These are phyloP conservation scores for Thraustotheca clavata DNA, from an alignment of 352 stramenopile genomes.

Conservation along the genomic window DNA sequence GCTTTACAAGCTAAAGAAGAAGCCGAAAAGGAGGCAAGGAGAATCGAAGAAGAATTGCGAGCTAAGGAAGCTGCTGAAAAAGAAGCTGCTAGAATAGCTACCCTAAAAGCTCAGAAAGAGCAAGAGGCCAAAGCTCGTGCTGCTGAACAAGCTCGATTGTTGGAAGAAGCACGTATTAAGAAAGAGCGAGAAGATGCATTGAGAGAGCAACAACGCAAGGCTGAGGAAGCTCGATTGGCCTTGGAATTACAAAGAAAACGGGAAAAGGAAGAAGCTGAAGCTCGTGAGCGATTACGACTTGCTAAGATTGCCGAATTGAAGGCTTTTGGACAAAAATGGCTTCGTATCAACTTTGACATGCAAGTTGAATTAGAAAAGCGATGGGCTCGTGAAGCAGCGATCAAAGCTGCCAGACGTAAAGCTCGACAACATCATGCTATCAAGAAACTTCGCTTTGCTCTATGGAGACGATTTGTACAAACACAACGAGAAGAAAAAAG, in stretches of 20 bases:
- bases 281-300: not conserved
- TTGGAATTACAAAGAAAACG: not conserved
- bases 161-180: constrained; percentile 5
- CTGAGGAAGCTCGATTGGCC: not conserved
- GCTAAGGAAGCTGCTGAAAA: constrained; percentile 30
- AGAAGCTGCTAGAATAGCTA: constrained; percentile 20
- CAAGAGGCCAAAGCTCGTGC: constrained; percentile 23
- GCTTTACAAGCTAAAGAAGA: constrained; percentile 14
- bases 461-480: not conserved
- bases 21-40: constrained; percentile 24
- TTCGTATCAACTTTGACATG: constrained; percentile 12
- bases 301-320: not conserved
- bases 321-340: not conserved
- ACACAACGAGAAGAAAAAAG: not conserved
- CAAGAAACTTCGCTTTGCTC: constrained; percentile 11
- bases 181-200: constrained; percentile 21
- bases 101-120: constrained; percentile 25
- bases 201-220: not conserved
- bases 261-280: not conserved
- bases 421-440: not conserved
- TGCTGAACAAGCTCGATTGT: not conserved
- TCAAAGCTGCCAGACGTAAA: not conserved
- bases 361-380: not conserved
- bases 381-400: not conserved
- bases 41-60: constrained; percentile 25